phyloP scores from a whole-genome alignment of 2,329 filamentous ascomycete species.

The Acarospora socialis region DNA sequence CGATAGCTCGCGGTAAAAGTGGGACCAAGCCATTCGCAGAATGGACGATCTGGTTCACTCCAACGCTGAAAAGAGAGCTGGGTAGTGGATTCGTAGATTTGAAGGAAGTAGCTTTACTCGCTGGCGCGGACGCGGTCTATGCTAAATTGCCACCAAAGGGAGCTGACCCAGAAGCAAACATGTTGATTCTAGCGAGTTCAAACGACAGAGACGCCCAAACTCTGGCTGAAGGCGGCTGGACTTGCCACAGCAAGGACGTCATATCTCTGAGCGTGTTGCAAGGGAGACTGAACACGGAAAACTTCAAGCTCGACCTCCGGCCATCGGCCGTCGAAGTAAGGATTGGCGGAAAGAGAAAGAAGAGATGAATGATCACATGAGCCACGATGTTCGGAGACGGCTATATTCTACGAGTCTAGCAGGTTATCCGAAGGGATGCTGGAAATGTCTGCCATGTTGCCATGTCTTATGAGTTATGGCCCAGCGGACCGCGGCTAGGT shows the following conservation, averaged over 20 bases:
- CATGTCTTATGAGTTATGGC: too few relatives aligned
- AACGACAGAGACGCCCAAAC: slow-evolving; percentile 24
- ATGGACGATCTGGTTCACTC: slow-evolving; percentile 25
- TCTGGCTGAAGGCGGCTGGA: slow-evolving; percentile 21
- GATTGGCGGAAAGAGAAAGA: too few relatives aligned
- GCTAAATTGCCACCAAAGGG: slow-evolving; percentile 14
- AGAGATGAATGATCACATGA: too few relatives aligned
- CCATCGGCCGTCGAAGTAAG: too few relatives aligned
- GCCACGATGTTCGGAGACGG: too few relatives aligned
- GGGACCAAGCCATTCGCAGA: slow-evolving; percentile 18
- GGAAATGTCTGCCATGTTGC: too few relatives aligned
- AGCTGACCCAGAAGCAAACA: slow-evolving; percentile 13
- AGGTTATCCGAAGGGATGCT: too few relatives aligned
- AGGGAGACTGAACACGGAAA: slow-evolving; percentile 26
- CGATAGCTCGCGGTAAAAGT: slow-evolving; percentile 17
- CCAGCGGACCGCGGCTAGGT: too few relatives aligned
- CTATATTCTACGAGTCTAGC: too few relatives aligned
- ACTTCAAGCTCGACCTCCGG: too few relatives aligned
- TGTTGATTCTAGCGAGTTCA: slow-evolving; percentile 26
- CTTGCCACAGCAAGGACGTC: slow-evolving; percentile 29
- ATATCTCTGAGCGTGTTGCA: slow-evolving; percentile 29
- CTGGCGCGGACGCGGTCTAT: slow-evolving; percentile 24
- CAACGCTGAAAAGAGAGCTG: slow-evolving; percentile 23
- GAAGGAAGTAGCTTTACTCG: slow-evolving; percentile 22
- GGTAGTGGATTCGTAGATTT: slow-evolving; percentile 25